Evolutionary conservation across 257 asterid species (phyloP).

Genomic region (Ligustrum vulgare): DNA sequence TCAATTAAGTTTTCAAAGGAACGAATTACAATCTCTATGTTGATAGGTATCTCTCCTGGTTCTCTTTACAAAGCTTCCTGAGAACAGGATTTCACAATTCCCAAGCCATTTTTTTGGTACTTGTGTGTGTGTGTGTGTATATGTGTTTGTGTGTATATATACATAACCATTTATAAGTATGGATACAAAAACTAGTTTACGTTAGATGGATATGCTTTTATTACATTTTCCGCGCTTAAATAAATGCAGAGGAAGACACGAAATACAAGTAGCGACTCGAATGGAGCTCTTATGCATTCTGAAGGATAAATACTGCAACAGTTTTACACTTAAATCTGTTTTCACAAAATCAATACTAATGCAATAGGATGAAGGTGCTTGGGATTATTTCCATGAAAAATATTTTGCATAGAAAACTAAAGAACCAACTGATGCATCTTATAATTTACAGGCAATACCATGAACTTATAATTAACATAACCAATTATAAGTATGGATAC

Average conservation of each 20-base stretch:
- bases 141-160: constrained; percentile 6
- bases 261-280: no score
- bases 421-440: not conserved
- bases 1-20: constrained; percentile 13
- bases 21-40: constrained; percentile 45
- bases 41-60: constrained; percentile 40
- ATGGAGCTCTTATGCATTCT: not conserved
- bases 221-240: not conserved
- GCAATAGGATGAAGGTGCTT: not conserved
- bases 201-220: not conserved
- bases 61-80: not conserved
- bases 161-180: no score
- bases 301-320: not conserved
- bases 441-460: not conserved
- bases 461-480: no score
- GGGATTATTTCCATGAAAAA: not conserved
- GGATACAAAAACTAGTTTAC: no score
- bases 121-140: no score
- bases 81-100: not conserved
- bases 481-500: no score
- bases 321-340: not conserved
- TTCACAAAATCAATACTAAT: no score
- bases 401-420: not conserved
- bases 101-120: no score
- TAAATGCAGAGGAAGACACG: not conserved